Evolutionary conservation across 495 filamentous ascomycete genomes (phyloP).

Genomic region (Neurospora africana): DNA sequence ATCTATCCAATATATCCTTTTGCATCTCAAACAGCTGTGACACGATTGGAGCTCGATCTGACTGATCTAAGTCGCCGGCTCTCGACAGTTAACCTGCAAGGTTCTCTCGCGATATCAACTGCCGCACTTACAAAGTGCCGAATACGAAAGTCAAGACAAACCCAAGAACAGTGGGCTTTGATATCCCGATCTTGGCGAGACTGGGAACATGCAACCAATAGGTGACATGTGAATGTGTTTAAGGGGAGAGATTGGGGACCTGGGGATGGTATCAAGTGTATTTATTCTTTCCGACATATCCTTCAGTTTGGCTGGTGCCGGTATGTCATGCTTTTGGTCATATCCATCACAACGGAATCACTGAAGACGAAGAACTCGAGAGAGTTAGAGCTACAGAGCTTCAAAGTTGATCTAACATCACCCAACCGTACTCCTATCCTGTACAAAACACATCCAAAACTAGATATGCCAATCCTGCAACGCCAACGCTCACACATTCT

Average conservation of each 20-base stretch:
- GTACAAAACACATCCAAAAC: neutral
- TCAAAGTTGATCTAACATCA: neutral
- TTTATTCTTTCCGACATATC: no score
- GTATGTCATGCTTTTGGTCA: neutral
- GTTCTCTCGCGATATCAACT: neutral
- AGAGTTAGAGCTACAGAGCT: neutral
- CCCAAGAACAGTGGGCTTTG: neutral
- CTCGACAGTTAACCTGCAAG: neutral
- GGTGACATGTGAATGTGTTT: neutral
- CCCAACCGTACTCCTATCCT: neutral
- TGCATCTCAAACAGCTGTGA: neutral
- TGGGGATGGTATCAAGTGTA: no score
- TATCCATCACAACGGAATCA: accelerated
- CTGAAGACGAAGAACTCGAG: neutral
- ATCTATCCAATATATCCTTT: neutral
- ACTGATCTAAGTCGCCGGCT: neutral
- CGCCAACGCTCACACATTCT: constrained; percentile 13
- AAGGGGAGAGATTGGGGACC: no score
- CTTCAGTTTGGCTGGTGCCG: neutral
- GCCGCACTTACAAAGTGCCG: neutral
- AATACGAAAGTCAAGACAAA: neutral
- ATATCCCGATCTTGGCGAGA: neutral
- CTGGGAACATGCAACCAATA: neutral
- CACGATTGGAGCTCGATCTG: neutral
- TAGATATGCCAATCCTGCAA: neutral